Base-by-base conservation (phyloP, 352 stramenopile genomes). In the Pythium insidiosum region DNA sequence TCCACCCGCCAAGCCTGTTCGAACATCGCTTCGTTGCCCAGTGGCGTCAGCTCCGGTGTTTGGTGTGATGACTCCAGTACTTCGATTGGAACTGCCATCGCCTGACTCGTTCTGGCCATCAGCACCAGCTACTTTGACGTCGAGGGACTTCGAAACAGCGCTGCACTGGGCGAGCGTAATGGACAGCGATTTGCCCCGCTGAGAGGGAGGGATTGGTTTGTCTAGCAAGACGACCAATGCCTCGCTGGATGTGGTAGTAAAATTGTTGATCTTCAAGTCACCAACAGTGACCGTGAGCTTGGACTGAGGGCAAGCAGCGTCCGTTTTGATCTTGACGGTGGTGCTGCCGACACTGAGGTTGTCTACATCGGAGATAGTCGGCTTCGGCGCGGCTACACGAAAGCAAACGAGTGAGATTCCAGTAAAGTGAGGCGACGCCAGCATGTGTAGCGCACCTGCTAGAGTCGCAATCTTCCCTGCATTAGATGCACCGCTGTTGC, bases 1-100 rank as follows among this genome's bases (percentile, higher is more conserved):
- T n/a, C 76, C 74, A 29, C 73, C 61, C 3, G 75, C 72, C 2
- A 93, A 68, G n/a, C 80, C 80, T 2, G 80, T 68, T 2, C 33
- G n/a, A n/a, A n/a, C n/a, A n/a, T n/a, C n/a, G n/a, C n/a, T n/a
- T n/a, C n/a, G n/a, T n/a, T n/a, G n/a, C n/a, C n/a, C n/a, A n/a
- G n/a, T n/a, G n/a, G n/a, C n/a, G n/a, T n/a, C n/a, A n/a, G n/a
- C n/a, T n/a, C n/a, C n/a, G n/a, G n/a, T n/a, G n/a, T n/a, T n/a
- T n/a, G n/a, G n/a, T n/a, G n/a, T n/a, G n/a, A n/a, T n/a, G n/a
- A n/a, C n/a, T n/a, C n/a, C n/a, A n/a, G n/a, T n/a, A n/a, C n/a
- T n/a, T n/a, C n/a, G n/a, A n/a, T n/a, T n/a, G n/a, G n/a, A n/a
- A n/a, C n/a, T n/a, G n/a, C n/a, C n/a, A n/a, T n/a, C n/a, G n/a